Conservation (phyloP, 1,139 yeast species). For the Nakaseomyces uthaithaninus region DNA sequence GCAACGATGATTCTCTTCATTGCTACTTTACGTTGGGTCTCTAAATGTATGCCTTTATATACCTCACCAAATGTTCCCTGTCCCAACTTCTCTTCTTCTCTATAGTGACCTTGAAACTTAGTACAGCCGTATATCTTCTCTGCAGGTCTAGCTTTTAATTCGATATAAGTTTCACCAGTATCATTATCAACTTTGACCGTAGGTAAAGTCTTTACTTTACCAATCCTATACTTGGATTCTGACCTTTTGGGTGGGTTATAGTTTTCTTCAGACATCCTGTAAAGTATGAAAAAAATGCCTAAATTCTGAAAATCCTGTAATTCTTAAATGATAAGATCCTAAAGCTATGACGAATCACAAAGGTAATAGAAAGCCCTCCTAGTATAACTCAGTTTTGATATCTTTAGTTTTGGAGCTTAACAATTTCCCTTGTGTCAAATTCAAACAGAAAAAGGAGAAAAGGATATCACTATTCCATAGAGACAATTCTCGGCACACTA, state of each 20-base stretch:
- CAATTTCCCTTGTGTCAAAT: too few relatives aligned
- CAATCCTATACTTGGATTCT: conserved; percentile 29
- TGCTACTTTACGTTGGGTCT: conserved; percentile 58
- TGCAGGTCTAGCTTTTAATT: conserved; percentile 20
- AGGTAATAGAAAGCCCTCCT: too few relatives aligned
- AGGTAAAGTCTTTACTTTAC: conserved; percentile 31
- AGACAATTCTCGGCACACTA: too few relatives aligned
- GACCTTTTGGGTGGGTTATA: conserved; percentile 10
- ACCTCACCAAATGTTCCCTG: conserved; percentile 93
- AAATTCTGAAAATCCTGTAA: background rate
- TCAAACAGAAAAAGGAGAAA: too few relatives aligned
- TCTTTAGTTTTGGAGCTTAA: too few relatives aligned
- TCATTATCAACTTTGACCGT: conserved; percentile 24
- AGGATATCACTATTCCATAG: too few relatives aligned
- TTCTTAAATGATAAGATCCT: background rate
- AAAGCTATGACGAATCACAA: too few relatives aligned
- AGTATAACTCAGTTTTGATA: too few relatives aligned
- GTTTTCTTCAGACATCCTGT: conserved; percentile 8
- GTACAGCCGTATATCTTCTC: conserved; percentile 31
- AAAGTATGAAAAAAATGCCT: background rate
- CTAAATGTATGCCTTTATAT: conserved; percentile 54
- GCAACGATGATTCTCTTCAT: conserved; percentile 76
- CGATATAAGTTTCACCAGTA: conserved; percentile 26
- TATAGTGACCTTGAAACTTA: conserved; percentile 37
- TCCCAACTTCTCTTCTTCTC: conserved; percentile 61